These are phyloP conservation scores for Raddia distichophylla DNA, from an alignment of 176 grass and related monocot genomes.

Conservation along the genomic window DNA sequence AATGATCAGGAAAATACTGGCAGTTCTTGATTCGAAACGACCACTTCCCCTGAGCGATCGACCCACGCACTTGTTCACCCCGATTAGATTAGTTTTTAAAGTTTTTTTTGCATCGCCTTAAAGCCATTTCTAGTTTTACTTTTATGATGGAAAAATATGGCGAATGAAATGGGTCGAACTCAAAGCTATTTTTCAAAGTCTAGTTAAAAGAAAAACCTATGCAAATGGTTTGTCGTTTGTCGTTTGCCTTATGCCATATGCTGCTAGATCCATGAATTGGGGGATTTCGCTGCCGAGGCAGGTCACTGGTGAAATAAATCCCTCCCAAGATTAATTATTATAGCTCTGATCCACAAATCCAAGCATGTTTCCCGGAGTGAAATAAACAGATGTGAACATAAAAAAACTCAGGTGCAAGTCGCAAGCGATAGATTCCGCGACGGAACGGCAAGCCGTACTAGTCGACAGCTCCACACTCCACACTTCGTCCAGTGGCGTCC, in stretches of 20 bases:
- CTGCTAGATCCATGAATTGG: constrained; percentile 56
- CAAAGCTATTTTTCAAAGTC: no score
- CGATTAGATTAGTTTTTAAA: no score
- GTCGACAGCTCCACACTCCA: neutral
- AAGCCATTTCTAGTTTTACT: no score
- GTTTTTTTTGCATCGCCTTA: no score
- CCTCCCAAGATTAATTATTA: constrained; percentile 37
- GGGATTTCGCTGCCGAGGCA: constrained; percentile 52
- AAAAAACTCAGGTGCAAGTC: neutral
- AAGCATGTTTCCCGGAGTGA: constrained; percentile 61
- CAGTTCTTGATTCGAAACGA: neutral
- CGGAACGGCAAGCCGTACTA: neutral
- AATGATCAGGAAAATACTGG: constrained; percentile 4
- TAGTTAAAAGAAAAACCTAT: constrained; percentile 4
- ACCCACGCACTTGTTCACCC: no score
- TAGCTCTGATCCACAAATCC: constrained; percentile 29
- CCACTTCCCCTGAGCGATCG: no score
- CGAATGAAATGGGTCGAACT: no score
- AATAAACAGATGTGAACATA: constrained; percentile 6
- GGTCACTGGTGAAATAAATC: neutral
- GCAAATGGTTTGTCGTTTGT: neutral
- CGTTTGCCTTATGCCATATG: neutral
- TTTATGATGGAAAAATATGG: no score
- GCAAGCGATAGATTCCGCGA: neutral
- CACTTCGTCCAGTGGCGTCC: constrained; percentile 23